A percentile compares a stretch with the other conserved stretches of the same genome.
phyloP scores from a whole-genome alignment of 495 filamentous ascomycete genomes.

The Aspergillus nanangensis region DNA sequence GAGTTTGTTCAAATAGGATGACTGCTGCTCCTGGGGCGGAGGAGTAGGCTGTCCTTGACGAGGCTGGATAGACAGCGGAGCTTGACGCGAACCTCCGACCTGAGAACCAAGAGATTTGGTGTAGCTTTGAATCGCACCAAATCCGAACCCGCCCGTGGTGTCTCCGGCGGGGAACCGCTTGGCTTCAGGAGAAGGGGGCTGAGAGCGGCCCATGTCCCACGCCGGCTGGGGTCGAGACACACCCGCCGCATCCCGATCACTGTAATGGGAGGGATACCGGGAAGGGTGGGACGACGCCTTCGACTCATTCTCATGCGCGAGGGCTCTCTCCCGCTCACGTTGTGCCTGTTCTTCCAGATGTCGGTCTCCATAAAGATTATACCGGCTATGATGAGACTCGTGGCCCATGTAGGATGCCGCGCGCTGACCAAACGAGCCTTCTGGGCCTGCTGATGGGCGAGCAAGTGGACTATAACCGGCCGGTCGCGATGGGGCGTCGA shows the following conservation, averaged over 20 bases:
- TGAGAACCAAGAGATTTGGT: slow-evolving; percentile 45
- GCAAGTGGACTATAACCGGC: slow-evolving; percentile 38
- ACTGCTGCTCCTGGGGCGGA: slow-evolving; percentile 31
- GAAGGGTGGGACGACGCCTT: slow-evolving; percentile 19
- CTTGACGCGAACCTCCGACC: slow-evolving; percentile 28
- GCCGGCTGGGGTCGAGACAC: slow-evolving; percentile 24
- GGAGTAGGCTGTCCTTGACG: slow-evolving; percentile 30
- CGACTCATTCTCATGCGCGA: slow-evolving; percentile 26
- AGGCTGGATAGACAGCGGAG: slow-evolving; percentile 29
- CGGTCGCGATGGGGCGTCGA: slow-evolving; percentile 27
- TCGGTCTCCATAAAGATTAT: slow-evolving; percentile 37
- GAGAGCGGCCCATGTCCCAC: slow-evolving; percentile 38
- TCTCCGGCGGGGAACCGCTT: slow-evolving; percentile 36
- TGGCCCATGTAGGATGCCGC: slow-evolving; percentile 25
- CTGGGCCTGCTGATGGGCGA: slow-evolving; percentile 17
- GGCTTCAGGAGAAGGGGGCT: slow-evolving; percentile 37
- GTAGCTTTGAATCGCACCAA: slow-evolving; percentile 45
- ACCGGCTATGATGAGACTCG: slow-evolving; percentile 28
- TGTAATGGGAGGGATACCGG: slow-evolving; percentile 30
- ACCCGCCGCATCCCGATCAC: slow-evolving; percentile 28
- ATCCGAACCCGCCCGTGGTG: slow-evolving; percentile 31
- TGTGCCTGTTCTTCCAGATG: slow-evolving; percentile 39
- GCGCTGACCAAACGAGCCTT: slow-evolving; percentile 25
- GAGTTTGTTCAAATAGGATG: slow-evolving; percentile 28
- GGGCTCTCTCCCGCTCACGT: slow-evolving; percentile 32